Evolutionary conservation across 345 rosid genomes (phyloP), one percentile per base, ranked within the genome.

Genomic region (Eucalyptus albens): DNA sequence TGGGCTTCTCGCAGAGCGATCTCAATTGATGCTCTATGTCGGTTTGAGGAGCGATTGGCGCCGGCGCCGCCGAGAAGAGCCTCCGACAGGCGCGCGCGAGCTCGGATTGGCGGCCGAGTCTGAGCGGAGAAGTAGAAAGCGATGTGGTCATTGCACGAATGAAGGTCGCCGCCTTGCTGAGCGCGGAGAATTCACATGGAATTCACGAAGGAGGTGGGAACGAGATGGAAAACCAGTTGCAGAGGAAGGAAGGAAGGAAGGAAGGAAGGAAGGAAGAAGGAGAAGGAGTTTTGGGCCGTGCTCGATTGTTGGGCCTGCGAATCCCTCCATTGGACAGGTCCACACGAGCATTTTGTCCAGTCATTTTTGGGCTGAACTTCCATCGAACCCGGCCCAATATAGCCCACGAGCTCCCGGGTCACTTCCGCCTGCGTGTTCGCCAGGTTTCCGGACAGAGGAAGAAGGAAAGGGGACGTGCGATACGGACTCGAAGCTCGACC

Each of bases 1-100:
- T 93, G 56, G 94, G 92, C n/a, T 88, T 89, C 51, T 92, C 91
- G 50, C 92, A 91, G 26, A 95, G 94, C 59, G 89, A 88, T 87
- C 86, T 90, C 90, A 92, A 89, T 53, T 88, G 93, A 82, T 90
- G 55, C 83, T 95, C 94, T 22, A 92, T 50, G 53, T 92, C 89
- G n/a, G 92, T 49, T 80, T 45, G 88, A 40, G 92, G 89, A 47
- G 91, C 49, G 47, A 77, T 40, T 40, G 89, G 15, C 67, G 91
- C 31, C 67, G 81, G 86, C 8, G 89, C 7, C 67, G 91, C 21
- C 55, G 94, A 92, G 91, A 87, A 91, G 37, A 49, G 87, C 89
- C 89, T 91, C 67, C 86, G 45, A n/a, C 22, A 89, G 49, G n/a
- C 47, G 27, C 31, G 22, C 77, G 7, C 88, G 7, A 37, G 47